A percentile compares a stretch with the other conserved stretches of the same genome.
Evolutionary conservation across 495 filamentous ascomycete species (phyloP).

Genomic region (Penicillium subrubescens): DNA sequence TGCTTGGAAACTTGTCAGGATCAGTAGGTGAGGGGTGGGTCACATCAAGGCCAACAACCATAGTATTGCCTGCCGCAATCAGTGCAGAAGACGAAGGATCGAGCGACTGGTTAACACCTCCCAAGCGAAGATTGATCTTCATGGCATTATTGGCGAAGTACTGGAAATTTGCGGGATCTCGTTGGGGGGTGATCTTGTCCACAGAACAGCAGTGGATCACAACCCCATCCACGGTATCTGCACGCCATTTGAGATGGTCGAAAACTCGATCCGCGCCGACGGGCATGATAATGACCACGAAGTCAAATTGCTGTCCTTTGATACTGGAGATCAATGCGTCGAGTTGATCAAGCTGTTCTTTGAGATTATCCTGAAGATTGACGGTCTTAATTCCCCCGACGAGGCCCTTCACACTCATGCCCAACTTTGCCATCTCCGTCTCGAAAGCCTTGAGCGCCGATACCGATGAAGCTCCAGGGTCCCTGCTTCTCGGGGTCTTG

Average conservation of each 20-base stretch:
- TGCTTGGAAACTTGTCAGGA: slow-evolving; percentile 57
- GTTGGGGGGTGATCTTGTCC: slow-evolving; percentile 23
- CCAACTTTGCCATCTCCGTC: not conserved
- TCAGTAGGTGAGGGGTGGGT: slow-evolving; percentile 78
- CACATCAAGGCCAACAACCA: slow-evolving; percentile 83
- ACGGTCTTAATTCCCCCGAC: not conserved
- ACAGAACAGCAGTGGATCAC: slow-evolving; percentile 60
- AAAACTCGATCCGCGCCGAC: slow-evolving; percentile 52
- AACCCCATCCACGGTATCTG: slow-evolving; percentile 61
- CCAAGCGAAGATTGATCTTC: slow-evolving; percentile 81
- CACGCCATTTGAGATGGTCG: slow-evolving; percentile 62
- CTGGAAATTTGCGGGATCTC: slow-evolving; percentile 24
- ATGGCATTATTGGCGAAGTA: slow-evolving; percentile 73
- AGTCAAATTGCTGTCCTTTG: not conserved
- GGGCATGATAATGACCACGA: slow-evolving; percentile 61
- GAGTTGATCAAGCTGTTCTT: not conserved
- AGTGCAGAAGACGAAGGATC: slow-evolving; percentile 44
- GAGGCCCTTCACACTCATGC: not conserved
- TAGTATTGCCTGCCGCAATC: slow-evolving; percentile 61
- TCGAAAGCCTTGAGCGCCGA: not conserved
- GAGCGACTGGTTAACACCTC: slow-evolving; percentile 72
- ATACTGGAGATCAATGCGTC: not conserved
- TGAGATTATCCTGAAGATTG: not conserved
- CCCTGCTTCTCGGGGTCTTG: not conserved
- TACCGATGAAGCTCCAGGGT: no score